Evolutionary conservation across 1,284 basidiomycete genomes (phyloP).

Genomic region (Ustilago xerochloae): DNA sequence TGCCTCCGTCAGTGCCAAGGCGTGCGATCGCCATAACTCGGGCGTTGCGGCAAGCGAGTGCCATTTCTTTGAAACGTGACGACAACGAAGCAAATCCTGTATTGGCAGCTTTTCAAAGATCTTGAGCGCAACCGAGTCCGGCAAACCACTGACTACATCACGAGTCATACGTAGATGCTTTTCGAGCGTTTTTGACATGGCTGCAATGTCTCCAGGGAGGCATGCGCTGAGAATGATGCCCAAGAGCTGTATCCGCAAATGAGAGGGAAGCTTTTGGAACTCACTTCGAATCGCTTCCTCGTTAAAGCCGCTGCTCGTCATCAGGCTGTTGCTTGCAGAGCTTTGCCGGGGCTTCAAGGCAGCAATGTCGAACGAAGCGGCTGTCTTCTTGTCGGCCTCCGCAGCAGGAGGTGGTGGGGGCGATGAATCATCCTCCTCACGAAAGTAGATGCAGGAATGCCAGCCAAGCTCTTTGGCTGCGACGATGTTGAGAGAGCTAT

Average conservation of each 20-base stretch:
- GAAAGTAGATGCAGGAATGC: slow-evolving; percentile 59
- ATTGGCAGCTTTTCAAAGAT: slow-evolving; percentile 78
- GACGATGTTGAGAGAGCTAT: slow-evolving; percentile 60
- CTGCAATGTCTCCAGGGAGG: slow-evolving; percentile 53
- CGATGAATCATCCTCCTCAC: slow-evolving; percentile 44
- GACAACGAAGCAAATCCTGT: slow-evolving; percentile 70
- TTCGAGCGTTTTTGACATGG: slow-evolving; percentile 73
- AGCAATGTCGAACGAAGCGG: slow-evolving; percentile 24
- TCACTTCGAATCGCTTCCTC: slow-evolving; percentile 40
- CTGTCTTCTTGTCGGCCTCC: slow-evolving; percentile 19
- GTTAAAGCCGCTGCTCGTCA: slow-evolving; percentile 29
- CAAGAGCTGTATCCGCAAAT: slow-evolving; percentile 48
- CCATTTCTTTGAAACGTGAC: slow-evolving; percentile 81
- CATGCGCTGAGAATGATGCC: slow-evolving; percentile 54
- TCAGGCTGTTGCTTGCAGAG: not conserved
- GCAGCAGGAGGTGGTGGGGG: slow-evolving; percentile 5
- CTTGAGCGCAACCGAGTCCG: slow-evolving; percentile 76
- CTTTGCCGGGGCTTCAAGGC: slow-evolving; percentile 10
- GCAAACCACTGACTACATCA: slow-evolving; percentile 80
- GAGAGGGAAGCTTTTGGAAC: slow-evolving; percentile 38
- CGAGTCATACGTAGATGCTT: slow-evolving; percentile 82
- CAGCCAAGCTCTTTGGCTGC: slow-evolving; percentile 63
- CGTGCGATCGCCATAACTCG: slow-evolving; percentile 81
- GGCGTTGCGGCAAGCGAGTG: slow-evolving; percentile 77
- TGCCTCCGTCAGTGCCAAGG: slow-evolving; percentile 77